phyloP scores from a whole-genome alignment of 352 stramenopile species.

The Globisporangium canariense region DNA sequence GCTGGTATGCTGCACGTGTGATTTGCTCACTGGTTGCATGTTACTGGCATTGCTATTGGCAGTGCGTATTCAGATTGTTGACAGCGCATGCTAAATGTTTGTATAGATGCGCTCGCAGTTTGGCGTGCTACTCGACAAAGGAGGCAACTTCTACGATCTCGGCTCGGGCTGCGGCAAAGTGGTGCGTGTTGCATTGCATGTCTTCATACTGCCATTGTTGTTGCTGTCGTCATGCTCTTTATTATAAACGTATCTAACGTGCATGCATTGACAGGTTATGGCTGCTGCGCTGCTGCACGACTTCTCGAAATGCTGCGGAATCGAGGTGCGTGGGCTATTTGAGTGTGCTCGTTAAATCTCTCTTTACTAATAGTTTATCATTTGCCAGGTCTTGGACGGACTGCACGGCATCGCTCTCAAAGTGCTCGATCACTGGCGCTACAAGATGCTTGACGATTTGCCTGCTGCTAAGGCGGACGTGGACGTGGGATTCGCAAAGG shows the following conservation, averaged over 20 bases:
- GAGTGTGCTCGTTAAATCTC: background rate
- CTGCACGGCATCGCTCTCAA: conserved; percentile 61
- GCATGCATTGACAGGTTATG: conserved; percentile 32
- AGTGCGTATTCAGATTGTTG: no score
- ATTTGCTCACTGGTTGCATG: background rate
- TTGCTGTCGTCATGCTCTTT: background rate
- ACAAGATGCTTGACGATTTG: conserved; percentile 54
- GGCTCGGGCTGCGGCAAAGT: conserved; percentile 73
- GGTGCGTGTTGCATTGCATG: conserved; percentile 21
- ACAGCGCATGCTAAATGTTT: no score
- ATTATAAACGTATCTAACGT: background rate
- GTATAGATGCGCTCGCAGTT: conserved; percentile 56
- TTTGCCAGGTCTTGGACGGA: conserved; percentile 39
- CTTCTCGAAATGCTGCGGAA: conserved; percentile 60
- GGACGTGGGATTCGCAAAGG: conserved; percentile 54
- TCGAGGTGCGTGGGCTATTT: conserved; percentile 32
- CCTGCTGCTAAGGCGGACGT: conserved; percentile 47
- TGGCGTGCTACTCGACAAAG: conserved; percentile 52
- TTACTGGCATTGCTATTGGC: background rate
- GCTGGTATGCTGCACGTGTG: conserved; percentile 23
- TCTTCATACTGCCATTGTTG: background rate
- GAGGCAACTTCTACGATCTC: conserved; percentile 69
- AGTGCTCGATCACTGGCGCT: conserved; percentile 61
- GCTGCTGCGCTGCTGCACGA: conserved; percentile 56
- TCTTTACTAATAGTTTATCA: background rate